Base-by-base conservation (phyloP, 1,284 basidiomycete species). In the Naganishia liquefaciens region DNA sequence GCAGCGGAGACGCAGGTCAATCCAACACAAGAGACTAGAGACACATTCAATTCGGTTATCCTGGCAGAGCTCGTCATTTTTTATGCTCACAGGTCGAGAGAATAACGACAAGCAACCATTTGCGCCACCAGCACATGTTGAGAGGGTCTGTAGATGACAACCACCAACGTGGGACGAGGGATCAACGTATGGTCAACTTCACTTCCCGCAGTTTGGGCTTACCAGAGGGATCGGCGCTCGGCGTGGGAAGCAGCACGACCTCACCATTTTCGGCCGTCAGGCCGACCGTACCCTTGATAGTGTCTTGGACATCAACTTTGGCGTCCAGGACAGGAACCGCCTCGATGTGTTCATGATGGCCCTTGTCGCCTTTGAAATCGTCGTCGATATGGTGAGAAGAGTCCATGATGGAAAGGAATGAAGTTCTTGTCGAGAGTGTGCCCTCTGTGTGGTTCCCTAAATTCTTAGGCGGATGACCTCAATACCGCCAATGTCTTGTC, bases 21-120 rank as follows among this genome's bases (percentile, higher is more conserved):
- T 28, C 57, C 57, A 13, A 60, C 57, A 46, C 57, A 60, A 17
- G 57, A 60, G 46, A 60, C 57, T 60, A 33, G 44, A 23, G 19
- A 25, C 9, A 40, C 21, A n/a, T 11, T 33, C 33, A 33, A 33
- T 40, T 21, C 37, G 13, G 51, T 28, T 52, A n/a, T 19, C 23
- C 39, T 25, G 43, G 17, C 5, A 23, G 21, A 23, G 19, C 23
- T 55, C 40, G 27, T 17, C 13, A 7, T 5, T 11, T 27, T 5
- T 21, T 40, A n/a, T 17, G 25, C 52, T 44, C n/a, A 55, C 54
- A 55, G 6, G 54, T 55, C 19, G 54, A 55, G 21, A 55, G 54
- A 28, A 55, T 55, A 9, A 55, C n/a, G 27, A 55, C 54, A 2
- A 55, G 5, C 6, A 42, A 28, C 54, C 54, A 55, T 42, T 55